Evolutionary conservation across 2,329 filamentous ascomycete genomes (phyloP), one percentile per base, ranked within the genome.

Genomic region (Fusarium graminum): DNA sequence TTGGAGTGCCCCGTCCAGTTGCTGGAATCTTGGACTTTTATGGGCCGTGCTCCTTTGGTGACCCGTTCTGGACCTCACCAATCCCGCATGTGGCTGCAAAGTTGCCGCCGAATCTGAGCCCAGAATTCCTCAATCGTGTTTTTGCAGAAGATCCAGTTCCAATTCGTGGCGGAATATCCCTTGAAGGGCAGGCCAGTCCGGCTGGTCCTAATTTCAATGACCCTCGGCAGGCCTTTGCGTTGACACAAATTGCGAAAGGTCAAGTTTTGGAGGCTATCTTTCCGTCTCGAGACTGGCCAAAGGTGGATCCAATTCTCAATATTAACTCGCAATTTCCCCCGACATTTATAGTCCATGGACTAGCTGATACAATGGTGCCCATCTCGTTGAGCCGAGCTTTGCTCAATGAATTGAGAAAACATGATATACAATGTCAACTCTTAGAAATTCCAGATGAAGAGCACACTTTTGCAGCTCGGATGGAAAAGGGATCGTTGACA

Each of bases 21-120:
- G 30, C 50, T 46, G 50, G 41, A 12, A 29, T 53, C 17, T 13
- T 53, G 1, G 50, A 53, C 50, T 53, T 53, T 25, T 53, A 53
- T 7, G 41, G 50, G 3, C 50, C 50, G 38, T 53, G 50, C 17
- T 13, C 4, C 4, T 53, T 53, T 14, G 14, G 25, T 29, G 41
- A 53, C 4, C 14, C 30, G 4, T 53, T 53, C 7, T 53, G 50
- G 50, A 38, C 41, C 13, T 50, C 25, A 30, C 22, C 14, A 14
- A 30, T 53, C 8, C 50, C 41, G 17, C 41, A 53, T 17, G 26
- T 53, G 3, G 50, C 50, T 30, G 25, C 50, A 8, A 46, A 53
- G n/a, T 6, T 53, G 7, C 50, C 50, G 11, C 12, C 25, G 3
- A 38, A 53, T 25, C 13, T 53, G 3, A 53, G 30, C 13, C 14